phyloP scores from a whole-genome alignment of 192 early-diverging fungal species.

The Kappamyces sp. region DNA sequence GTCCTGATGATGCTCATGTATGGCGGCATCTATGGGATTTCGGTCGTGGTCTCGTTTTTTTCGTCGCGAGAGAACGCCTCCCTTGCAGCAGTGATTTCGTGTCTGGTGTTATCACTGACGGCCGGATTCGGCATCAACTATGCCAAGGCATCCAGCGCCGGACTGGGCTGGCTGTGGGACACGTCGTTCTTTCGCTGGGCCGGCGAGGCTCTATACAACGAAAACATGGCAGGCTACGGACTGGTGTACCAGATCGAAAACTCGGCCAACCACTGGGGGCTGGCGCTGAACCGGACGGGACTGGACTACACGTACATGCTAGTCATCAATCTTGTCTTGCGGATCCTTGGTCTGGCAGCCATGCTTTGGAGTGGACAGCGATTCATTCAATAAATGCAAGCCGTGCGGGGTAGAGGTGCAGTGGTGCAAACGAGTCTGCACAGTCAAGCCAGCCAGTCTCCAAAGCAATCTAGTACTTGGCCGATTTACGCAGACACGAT shows the following conservation, averaged over 20 bases:
- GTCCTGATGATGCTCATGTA: slow-evolving; percentile 20
- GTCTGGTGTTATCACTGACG: slow-evolving; percentile 20
- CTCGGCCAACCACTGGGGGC: no score
- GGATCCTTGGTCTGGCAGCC: background rate
- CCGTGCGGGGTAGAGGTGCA: no score
- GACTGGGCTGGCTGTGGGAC: slow-evolving; percentile 22
- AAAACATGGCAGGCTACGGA: no score
- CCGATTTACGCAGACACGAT: no score
- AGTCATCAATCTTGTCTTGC: background rate
- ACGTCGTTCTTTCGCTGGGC: slow-evolving; percentile 29
- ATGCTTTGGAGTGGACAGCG: background rate
- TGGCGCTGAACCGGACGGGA: background rate
- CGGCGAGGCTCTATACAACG: slow-evolving; percentile 21
- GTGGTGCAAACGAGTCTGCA: no score
- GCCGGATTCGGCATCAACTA: slow-evolving; percentile 21
- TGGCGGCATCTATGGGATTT: slow-evolving; percentile 27
- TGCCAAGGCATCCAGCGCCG: slow-evolving; percentile 15
- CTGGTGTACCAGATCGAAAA: no score
- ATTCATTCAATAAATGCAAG: no score
- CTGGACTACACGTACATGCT: slow-evolving; percentile 9
- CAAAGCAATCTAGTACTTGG: no score
- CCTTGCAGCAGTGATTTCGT: slow-evolving; percentile 22
- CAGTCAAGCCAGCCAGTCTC: no score
- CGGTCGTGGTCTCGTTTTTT: slow-evolving; percentile 23
- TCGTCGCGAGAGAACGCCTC: slow-evolving; percentile 28